Base-by-base conservation (phyloP, 192 early-diverging fungal species). In the Nowakowskiella sp. region DNA sequence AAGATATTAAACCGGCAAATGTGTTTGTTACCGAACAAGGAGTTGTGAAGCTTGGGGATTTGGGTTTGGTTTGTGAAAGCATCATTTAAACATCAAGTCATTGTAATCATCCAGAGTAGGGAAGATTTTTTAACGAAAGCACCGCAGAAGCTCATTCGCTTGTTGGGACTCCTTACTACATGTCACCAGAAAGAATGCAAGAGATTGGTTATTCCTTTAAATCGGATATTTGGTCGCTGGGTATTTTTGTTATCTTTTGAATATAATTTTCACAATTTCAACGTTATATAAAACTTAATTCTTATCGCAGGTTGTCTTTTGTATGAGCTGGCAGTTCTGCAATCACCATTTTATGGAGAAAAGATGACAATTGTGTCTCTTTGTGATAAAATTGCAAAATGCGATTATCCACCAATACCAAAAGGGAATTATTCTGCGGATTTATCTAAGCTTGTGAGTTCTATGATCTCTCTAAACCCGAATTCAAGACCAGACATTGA, bases 81-180 rank as follows among this genome's bases (percentile, higher is more conserved):
- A n/a, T n/a, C n/a, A n/a, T n/a, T n/a, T n/a, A n/a, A n/a, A n/a
- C n/a, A n/a, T n/a, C n/a, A n/a, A n/a, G n/a, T n/a, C n/a, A n/a
- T n/a, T n/a, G n/a, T n/a, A n/a, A n/a, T n/a, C n/a, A n/a, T n/a
- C n/a, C n/a, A n/a, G n/a, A n/a, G n/a, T n/a, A n/a, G n/a, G n/a
- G 52, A 26, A 34, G 52, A 1, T 53, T 53, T 46, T 53, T 53
- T 23, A n/a, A 8, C 1, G 42, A 16, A 9, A 53, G 49, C 6
- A 53, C 52, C 1, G 6, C 9, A 6, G 52, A 16, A n/a, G 52
- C 52, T 16, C 52, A 53, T 46, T 53, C 52, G 7, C 52, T 53
- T 7, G 52, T 53, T 16, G 52, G 52, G 6, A 53, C 52, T 22
- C 52, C 52, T 21, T 53, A 53, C 46, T 53, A 53, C 52, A 53